These are phyloP conservation scores for Amborella trichopoda DNA, from an alignment of 164 flowering plant genomes.

Conservation along the genomic window DNA sequence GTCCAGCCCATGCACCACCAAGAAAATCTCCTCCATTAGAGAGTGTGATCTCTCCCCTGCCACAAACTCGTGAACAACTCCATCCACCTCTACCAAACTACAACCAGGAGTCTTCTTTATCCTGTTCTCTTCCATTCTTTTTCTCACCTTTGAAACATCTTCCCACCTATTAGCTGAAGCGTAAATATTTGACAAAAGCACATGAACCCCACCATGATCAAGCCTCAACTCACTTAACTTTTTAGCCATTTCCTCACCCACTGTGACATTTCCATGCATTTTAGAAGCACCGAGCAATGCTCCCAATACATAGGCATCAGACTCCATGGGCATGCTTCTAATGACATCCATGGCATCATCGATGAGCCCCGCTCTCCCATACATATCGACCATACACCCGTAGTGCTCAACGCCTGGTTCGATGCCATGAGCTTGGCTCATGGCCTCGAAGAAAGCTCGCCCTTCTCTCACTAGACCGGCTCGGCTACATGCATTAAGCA, in stretches of 20 bases:
- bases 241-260: slow-evolving; percentile 27
- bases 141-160: slow-evolving; percentile 34
- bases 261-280: slow-evolving; percentile 27
- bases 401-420: too few species aligned
- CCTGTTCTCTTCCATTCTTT: slow-evolving; percentile 32
- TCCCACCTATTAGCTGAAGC: slow-evolving; percentile 37
- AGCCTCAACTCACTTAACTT: slow-evolving; percentile 17
- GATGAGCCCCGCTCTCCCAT: too few species aligned
- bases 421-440: slow-evolving; percentile 28
- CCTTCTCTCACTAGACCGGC: slow-evolving; percentile 44
- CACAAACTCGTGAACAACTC: slow-evolving; percentile 24
- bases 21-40: slow-evolving; percentile 13
- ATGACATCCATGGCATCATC: too few species aligned
- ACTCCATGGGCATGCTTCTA: slow-evolving; percentile 47
- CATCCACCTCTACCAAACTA: slow-evolving; percentile 36
- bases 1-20: slow-evolving; percentile 13
- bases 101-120: slow-evolving; percentile 41
- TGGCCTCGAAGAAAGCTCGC: slow-evolving; percentile 26
- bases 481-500: slow-evolving; percentile 45
- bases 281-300: slow-evolving; percentile 45
- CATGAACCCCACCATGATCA: slow-evolving; percentile 33
- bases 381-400: too few species aligned
- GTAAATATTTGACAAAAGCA: slow-evolving; percentile 44
- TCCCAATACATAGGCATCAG: slow-evolving; percentile 37
- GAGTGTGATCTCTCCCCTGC: slow-evolving; percentile 25